Percentiles rank a stretch among this genome's conserved stretches.
Evolutionary conservation across 345 rosid genomes (phyloP).

Genomic region (Eucalyptus grandis): DNA sequence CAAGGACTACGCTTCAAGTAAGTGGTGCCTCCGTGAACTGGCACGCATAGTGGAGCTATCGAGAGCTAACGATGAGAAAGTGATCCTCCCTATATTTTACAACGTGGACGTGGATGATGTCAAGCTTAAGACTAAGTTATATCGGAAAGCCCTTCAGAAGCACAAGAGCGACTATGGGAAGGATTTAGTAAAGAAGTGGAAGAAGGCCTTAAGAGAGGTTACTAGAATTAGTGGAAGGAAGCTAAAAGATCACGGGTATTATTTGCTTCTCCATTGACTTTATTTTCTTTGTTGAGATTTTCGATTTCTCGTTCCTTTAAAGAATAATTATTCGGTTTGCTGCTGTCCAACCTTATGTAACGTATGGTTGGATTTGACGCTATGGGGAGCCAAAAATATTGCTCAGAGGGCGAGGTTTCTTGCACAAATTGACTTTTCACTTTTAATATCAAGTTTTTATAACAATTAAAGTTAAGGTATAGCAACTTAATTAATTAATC

Average conservation of each 20-base stretch:
- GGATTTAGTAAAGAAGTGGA: background rate
- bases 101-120: too few relatives aligned
- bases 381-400: accelerated
- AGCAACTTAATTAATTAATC: background rate
- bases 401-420: background rate
- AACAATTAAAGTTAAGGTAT: background rate
- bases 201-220: background rate
- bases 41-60: too few relatives aligned
- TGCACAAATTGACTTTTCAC: background rate
- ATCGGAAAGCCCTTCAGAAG: background rate
- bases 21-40: too few relatives aligned
- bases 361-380: too few relatives aligned
- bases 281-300: too few relatives aligned
- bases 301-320: background rate
- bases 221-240: background rate
- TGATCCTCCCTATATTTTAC: too few relatives aligned
- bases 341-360: background rate
- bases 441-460: background rate
- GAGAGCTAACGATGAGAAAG: too few relatives aligned
- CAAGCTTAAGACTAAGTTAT: background rate
- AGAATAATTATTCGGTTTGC: background rate
- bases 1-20: too few relatives aligned
- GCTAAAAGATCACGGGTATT: background rate
- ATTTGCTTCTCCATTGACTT: too few relatives aligned
- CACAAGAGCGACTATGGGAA: accelerated